phyloP scores from a whole-genome alignment of 1,284 basidiomycete genomes.

The Rhodotorula sp. region DNA sequence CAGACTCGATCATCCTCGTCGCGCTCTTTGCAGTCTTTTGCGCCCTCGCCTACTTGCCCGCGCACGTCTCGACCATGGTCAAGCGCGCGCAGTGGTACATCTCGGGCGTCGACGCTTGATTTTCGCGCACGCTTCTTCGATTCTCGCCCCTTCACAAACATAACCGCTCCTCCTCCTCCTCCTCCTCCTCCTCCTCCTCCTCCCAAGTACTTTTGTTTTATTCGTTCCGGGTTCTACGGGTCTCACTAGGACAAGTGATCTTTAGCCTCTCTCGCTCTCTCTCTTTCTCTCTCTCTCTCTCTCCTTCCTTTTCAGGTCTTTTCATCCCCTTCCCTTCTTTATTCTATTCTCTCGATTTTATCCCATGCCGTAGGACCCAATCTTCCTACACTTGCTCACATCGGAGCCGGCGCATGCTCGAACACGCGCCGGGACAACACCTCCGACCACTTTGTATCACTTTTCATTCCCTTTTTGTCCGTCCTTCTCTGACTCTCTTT shows the following conservation, averaged over 20 bases:
- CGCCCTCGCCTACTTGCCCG: slow-evolving; percentile 20
- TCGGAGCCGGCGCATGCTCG: not conserved
- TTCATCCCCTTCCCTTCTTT: not conserved
- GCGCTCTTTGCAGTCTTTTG: slow-evolving; percentile 14
- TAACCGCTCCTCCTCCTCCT: no score
- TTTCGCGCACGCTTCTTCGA: no score
- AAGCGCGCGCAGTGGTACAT: slow-evolving; percentile 18
- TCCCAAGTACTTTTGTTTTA: no score
- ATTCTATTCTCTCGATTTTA: not conserved
- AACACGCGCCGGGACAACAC: not conserved
- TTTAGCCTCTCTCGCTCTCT: no score
- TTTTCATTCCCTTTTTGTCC: not conserved
- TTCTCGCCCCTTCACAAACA: no score
- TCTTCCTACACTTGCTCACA: no score
- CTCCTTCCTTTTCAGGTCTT: not conserved
- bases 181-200: no score
- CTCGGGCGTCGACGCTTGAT: slow-evolving; percentile 5
- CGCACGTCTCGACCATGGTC: slow-evolving; percentile 12
- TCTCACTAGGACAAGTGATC: no score
- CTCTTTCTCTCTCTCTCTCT: no score
- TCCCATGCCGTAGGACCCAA: no score
- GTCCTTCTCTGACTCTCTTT: not conserved
- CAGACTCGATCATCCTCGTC: slow-evolving; percentile 25
- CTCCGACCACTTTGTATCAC: not conserved
- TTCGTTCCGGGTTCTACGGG: no score